phyloP scores from a whole-genome alignment of 106 monocot species.

The Alisma plantagoaquatica region DNA sequence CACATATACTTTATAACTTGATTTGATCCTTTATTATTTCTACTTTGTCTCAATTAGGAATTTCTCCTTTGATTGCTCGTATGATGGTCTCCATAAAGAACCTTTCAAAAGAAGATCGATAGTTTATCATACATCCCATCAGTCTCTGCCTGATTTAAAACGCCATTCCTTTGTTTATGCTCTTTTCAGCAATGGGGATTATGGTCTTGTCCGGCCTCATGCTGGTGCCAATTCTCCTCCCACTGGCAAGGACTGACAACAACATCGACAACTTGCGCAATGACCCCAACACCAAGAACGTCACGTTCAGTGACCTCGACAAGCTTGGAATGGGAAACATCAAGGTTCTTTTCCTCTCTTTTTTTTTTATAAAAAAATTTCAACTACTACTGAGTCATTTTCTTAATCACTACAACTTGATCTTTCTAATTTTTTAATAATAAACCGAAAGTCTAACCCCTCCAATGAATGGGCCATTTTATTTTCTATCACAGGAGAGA shows the following conservation, averaged over 20 bases:
- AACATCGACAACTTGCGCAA: not conserved
- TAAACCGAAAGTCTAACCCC: not conserved
- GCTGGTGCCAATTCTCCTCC: conserved; percentile 70
- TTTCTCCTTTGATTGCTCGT: too few species aligned
- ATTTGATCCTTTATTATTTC: too few species aligned
- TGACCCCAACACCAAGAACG: not conserved
- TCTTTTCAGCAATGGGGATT: conserved; percentile 64
- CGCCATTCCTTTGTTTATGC: too few species aligned
- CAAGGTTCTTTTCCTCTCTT: conserved; percentile 15
- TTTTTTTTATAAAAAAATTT: not conserved
- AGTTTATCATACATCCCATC: too few species aligned
- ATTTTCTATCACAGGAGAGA: conserved; percentile 31
- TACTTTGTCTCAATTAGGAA: too few species aligned
- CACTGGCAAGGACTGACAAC: conserved; percentile 65
- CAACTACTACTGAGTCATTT: not conserved
- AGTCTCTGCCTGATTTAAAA: too few species aligned
- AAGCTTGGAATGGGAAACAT: conserved; percentile 60
- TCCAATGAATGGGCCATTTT: too few species aligned
- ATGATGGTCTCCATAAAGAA: too few species aligned
- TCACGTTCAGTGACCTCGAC: conserved; percentile 40
- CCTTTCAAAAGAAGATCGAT: too few species aligned
- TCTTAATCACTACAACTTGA: not conserved
- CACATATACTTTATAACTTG: too few species aligned
- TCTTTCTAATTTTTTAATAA: not conserved
- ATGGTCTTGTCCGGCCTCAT: conserved; percentile 76